These are phyloP conservation scores for Orbilia javanica DNA, from an alignment of 2,329 filamentous ascomycete species.

Conservation along the genomic window DNA sequence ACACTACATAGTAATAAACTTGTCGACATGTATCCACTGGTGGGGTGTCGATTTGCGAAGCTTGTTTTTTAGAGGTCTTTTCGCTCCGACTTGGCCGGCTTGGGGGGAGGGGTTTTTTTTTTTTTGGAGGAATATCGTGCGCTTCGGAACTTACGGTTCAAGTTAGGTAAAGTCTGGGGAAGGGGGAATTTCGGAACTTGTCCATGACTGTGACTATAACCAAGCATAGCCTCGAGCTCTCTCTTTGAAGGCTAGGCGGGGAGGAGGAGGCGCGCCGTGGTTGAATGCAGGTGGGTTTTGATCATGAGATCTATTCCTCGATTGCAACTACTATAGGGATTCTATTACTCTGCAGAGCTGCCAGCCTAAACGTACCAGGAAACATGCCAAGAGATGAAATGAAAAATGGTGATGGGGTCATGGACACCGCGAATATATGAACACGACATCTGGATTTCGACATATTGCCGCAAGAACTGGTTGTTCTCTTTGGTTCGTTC, in stretches of 20 bases:
- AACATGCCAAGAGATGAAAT: no score
- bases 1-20: no score
- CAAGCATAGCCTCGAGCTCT: background rate
- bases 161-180: background rate
- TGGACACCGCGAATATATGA: background rate
- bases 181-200: background rate
- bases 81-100: constrained; percentile 28
- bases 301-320: background rate
- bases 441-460: background rate
- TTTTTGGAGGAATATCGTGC: background rate
- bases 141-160: constrained; percentile 27
- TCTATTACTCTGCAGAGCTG: no score
- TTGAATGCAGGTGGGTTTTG: background rate
- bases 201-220: background rate
- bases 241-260: constrained; percentile 1
- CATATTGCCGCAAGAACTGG: constrained; percentile 1
- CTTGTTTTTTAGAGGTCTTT: constrained; percentile 20
- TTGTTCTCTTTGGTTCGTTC: background rate
- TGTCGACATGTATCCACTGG: no score
- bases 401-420: no score
- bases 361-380: no score
- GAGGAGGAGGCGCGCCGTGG: no score
- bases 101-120: no score
- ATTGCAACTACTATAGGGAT: background rate
- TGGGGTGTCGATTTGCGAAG: background rate